These are phyloP conservation scores for Biscutella laevigata DNA, from an alignment of 441 rosid genomes.

Conservation along the genomic window DNA sequence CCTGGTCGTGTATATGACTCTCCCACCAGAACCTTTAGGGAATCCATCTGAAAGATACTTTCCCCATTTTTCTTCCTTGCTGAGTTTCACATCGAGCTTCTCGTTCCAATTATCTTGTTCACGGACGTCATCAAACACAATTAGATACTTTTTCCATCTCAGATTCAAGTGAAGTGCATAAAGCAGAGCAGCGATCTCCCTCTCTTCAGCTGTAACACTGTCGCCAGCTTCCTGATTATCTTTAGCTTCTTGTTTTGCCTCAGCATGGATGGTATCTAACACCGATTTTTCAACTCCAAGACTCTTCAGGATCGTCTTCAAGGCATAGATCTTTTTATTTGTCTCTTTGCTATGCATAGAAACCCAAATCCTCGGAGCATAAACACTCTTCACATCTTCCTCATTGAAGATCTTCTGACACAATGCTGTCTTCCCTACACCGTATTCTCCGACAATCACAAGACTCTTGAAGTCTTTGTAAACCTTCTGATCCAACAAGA, in stretches of 20 bases:
- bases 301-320: slow-evolving; percentile 24
- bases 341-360: slow-evolving; percentile 3
- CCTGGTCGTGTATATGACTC: slow-evolving; percentile 38
- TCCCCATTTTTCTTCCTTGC: slow-evolving; percentile 7
- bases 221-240: not conserved
- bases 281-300: slow-evolving; percentile 22
- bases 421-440: slow-evolving; percentile 40
- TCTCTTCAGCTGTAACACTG: not conserved
- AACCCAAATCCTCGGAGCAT: slow-evolving; percentile 32
- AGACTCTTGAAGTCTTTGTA: slow-evolving; percentile 24
- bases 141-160: slow-evolving; percentile 38
- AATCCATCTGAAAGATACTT: slow-evolving; percentile 25
- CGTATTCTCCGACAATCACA: slow-evolving; percentile 29
- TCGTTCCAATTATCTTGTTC: slow-evolving; percentile 23
- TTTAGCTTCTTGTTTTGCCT: not conserved
- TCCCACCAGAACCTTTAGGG: slow-evolving; percentile 37
- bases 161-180: slow-evolving; percentile 28
- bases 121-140: slow-evolving; percentile 39
- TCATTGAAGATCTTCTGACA: slow-evolving; percentile 27
- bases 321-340: not conserved
- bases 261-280: not conserved
- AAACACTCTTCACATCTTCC: slow-evolving; percentile 17
- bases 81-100: slow-evolving; percentile 2
- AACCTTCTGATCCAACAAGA: slow-evolving; percentile 22
- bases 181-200: slow-evolving; percentile 18